These are phyloP conservation scores for Aspergillus sp. DNA, from an alignment of 2,329 filamentous ascomycete genomes.

Conservation along the genomic window DNA sequence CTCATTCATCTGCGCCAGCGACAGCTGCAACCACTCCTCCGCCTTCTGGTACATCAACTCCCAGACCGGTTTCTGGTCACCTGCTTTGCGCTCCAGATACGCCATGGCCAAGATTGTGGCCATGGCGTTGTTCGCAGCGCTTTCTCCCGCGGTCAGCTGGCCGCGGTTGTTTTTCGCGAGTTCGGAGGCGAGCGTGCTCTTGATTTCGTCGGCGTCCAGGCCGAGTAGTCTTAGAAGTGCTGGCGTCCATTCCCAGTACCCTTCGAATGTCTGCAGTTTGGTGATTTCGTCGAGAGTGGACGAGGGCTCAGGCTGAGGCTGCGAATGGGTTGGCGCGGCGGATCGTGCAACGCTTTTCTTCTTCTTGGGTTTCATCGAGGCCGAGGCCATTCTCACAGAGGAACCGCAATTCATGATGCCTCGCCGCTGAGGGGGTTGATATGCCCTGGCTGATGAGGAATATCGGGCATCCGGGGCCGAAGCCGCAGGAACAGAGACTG, in stretches of 20 bases:
- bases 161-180: background rate
- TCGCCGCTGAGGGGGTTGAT: too few species aligned
- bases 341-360: background rate
- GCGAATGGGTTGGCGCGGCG: too few species aligned
- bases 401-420: too few species aligned
- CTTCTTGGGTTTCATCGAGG: background rate
- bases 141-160: too few species aligned
- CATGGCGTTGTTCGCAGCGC: background rate
- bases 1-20: background rate
- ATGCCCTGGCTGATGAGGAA: too few species aligned
- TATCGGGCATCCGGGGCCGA: background rate
- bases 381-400: too few species aligned
- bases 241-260: constrained; percentile 41
- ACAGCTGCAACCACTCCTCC: constrained; percentile 6
- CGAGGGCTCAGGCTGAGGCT: background rate
- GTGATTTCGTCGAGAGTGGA: constrained; percentile 41
- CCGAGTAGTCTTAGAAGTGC: constrained; percentile 16
- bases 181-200: background rate
- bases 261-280: constrained; percentile 48
- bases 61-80: constrained; percentile 4
- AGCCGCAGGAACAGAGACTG: too few species aligned
- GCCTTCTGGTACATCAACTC: constrained; percentile 13
- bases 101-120: constrained; percentile 11
- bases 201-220: background rate
- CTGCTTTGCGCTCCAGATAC: constrained; percentile 4